Evolutionary conservation across 306 rosid genomes (phyloP).

Genomic region (Dicorynia guianensis): DNA sequence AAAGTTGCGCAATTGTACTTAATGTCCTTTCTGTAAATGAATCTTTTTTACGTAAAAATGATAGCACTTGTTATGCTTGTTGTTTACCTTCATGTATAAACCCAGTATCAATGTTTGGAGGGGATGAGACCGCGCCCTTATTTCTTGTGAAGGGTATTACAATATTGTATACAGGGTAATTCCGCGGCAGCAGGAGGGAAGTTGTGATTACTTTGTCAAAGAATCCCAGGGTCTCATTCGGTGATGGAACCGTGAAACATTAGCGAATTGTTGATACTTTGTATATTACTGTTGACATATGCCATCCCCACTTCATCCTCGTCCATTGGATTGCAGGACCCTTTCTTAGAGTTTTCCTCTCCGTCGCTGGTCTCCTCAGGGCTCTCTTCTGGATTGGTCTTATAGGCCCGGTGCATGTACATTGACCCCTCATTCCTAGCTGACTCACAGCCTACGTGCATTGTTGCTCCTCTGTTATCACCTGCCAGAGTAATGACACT

Average conservation of each 20-base stretch:
- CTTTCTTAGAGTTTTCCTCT: slow-evolving; percentile 38
- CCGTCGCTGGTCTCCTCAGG: slow-evolving; percentile 40
- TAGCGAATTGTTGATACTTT: slow-evolving; percentile 73
- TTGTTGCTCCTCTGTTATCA: slow-evolving; percentile 84
- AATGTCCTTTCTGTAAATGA: background rate
- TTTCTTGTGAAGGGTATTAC: background rate
- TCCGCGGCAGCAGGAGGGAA: background rate
- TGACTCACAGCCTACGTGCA: slow-evolving; percentile 55
- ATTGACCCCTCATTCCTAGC: slow-evolving; percentile 41
- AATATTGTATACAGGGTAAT: background rate
- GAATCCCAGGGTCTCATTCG: slow-evolving; percentile 69
- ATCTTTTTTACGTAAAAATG: background rate
- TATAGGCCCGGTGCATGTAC: slow-evolving; percentile 51
- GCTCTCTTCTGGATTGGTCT: slow-evolving; percentile 46
- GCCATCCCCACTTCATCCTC: slow-evolving; percentile 43
- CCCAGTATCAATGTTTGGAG: background rate
- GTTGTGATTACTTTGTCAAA: slow-evolving; percentile 18
- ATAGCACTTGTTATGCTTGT: background rate
- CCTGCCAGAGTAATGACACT: slow-evolving; percentile 71
- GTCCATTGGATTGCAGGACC: background rate
- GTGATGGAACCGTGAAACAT: slow-evolving; percentile 57
- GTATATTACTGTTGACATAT: slow-evolving; percentile 73
- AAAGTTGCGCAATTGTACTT: background rate
- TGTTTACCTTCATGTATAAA: slow-evolving; percentile 20
- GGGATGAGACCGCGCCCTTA: slow-evolving; percentile 3